Evolutionary conservation across 192 early-diverging fungal genomes (phyloP).

Genomic region (Podila epicladia): DNA sequence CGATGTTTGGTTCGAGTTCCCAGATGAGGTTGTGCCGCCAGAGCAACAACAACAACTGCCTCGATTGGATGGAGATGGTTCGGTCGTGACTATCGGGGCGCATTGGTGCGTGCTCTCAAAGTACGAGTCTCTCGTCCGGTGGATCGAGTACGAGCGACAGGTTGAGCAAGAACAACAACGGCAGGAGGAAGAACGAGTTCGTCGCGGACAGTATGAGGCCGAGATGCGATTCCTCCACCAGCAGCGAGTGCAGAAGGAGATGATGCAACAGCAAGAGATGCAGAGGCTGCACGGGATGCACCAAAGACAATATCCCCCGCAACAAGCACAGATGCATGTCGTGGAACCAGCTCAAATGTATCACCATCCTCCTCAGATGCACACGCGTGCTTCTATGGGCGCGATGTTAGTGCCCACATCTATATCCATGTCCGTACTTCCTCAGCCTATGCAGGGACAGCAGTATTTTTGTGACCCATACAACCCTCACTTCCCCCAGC

Average conservation of each 20-base stretch:
- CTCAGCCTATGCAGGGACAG: no score
- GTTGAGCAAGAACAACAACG: slow-evolving; percentile 1
- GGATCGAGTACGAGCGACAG: slow-evolving; percentile 24
- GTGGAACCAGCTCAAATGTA: no score
- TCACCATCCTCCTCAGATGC: no score
- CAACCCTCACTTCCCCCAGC: no score
- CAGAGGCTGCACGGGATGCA: no score
- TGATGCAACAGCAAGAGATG: no score
- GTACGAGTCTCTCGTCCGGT: slow-evolving; percentile 1
- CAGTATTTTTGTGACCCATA: no score
- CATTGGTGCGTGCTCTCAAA: slow-evolving; percentile 6
- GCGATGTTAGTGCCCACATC: no score
- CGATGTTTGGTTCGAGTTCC: slow-evolving; percentile 42
- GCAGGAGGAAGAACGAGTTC: slow-evolving; percentile 6
- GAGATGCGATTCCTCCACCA: slow-evolving; percentile 14
- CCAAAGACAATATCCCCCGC: no score
- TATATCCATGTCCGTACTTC: no score
- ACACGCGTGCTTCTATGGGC: no score
- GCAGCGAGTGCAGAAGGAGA: neutral
- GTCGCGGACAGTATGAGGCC: slow-evolving; percentile 6
- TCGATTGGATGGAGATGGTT: neutral
- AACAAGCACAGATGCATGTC: no score
- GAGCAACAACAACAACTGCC: neutral
- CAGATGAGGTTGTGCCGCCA: neutral
- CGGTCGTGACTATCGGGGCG: slow-evolving; percentile 5